Evolutionary conservation across 2,329 filamentous ascomycete species (phyloP).

Genomic region (Magnaporthiopsis incrustans): DNA sequence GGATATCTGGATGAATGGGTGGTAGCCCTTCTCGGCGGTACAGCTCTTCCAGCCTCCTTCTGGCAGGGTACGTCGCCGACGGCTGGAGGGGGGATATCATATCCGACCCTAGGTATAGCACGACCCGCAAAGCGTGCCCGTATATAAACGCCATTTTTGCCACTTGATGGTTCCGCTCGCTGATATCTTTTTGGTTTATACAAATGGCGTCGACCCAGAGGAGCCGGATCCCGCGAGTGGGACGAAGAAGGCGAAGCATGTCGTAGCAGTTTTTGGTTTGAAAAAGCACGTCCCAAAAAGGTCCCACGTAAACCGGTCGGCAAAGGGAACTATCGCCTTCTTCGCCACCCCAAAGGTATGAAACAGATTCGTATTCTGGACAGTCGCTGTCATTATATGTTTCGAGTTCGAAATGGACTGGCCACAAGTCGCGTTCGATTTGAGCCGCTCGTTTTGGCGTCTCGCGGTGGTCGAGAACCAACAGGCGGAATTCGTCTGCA

Average conservation of each 20-base stretch:
- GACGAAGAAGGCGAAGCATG: constrained; percentile 16
- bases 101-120: constrained; percentile 10
- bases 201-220: constrained; percentile 16
- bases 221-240: constrained; percentile 5
- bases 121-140: background rate
- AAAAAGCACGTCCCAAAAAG: constrained; percentile 20
- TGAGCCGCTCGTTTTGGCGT: too few species aligned
- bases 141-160: constrained; percentile 16
- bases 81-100: background rate
- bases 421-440: background rate
- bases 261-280: constrained; percentile 21
- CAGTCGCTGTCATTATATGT: constrained; percentile 1
- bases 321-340: constrained; percentile 14
- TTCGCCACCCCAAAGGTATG: constrained; percentile 15
- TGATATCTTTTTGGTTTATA: constrained; percentile 16
- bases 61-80: too few species aligned
- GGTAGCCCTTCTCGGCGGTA: too few species aligned
- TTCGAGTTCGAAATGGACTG: background rate
- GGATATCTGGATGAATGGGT: too few species aligned
- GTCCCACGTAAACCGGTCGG: constrained; percentile 17
- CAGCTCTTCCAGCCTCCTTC: too few species aligned
- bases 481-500: background rate
- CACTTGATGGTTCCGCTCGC: constrained; percentile 15
- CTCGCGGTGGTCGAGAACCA: background rate
- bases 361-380: constrained; percentile 4